Evolutionary conservation across 2,329 filamentous ascomycete genomes (phyloP).

Genomic region (Taxawa tesnikishii): DNA sequence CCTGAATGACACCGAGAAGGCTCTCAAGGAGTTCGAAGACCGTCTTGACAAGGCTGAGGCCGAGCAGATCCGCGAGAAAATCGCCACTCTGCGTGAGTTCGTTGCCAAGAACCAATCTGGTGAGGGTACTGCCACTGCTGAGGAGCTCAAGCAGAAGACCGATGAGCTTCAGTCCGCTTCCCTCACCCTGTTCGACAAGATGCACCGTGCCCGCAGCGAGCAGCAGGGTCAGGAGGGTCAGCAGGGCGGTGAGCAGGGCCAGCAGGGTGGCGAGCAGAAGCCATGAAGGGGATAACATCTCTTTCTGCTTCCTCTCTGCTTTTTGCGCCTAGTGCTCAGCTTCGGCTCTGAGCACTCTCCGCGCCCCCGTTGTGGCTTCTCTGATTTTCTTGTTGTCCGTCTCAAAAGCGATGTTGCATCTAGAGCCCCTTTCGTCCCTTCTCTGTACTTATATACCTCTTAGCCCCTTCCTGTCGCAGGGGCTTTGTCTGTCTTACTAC

Average conservation of each 20-base stretch:
- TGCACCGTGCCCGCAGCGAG: constrained; percentile 81
- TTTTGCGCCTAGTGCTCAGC: too few relatives aligned
- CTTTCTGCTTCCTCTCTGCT: too few relatives aligned
- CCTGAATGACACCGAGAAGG: constrained; percentile 95
- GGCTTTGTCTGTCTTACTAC: too few relatives aligned
- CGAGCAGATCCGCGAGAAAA: constrained; percentile 91
- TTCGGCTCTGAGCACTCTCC: too few relatives aligned
- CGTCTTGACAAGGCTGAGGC: constrained; percentile 95
- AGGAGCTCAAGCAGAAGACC: constrained; percentile 96
- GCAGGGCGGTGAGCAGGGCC: constrained; percentile 25
- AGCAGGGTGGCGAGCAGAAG: constrained; percentile 63
- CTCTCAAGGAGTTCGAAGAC: constrained; percentile 90
- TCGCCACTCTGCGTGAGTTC: constrained; percentile 67
- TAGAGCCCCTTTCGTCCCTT: too few relatives aligned
- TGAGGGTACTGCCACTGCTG: constrained; percentile 72
- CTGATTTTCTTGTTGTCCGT: too few relatives aligned
- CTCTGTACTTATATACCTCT: too few relatives aligned
- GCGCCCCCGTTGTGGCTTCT: too few relatives aligned
- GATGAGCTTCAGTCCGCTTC: constrained; percentile 94
- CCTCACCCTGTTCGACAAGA: constrained; percentile 98
- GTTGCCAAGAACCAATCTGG: constrained; percentile 90
- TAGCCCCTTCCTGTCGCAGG: too few relatives aligned
- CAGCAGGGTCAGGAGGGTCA: constrained; percentile 33
- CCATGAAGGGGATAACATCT: constrained; percentile 26
- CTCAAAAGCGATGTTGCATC: too few relatives aligned